phyloP scores from a whole-genome alignment of 352 stramenopile species.

The Phytopythium ostracodes region DNA sequence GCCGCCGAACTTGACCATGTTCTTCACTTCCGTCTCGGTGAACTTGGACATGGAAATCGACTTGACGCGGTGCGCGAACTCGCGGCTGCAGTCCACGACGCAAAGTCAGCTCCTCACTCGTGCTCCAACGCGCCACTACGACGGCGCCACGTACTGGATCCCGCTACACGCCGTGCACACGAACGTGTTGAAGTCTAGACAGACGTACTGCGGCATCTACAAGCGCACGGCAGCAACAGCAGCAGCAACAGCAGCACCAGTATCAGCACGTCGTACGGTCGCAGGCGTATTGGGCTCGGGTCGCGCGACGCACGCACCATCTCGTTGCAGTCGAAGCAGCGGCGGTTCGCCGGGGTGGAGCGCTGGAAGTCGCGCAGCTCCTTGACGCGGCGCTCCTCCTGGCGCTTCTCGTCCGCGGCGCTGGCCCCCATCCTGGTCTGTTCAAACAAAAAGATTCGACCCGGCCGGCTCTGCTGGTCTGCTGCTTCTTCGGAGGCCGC shows the following conservation, averaged over 20 bases:
- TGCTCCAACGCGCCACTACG: not conserved
- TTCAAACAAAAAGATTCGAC: not conserved
- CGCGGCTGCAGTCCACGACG: constrained; percentile 40
- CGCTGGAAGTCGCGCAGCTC: constrained; percentile 87
- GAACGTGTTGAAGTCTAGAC: constrained; percentile 92
- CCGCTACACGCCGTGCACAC: constrained; percentile 93
- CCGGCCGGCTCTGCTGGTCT: not conserved
- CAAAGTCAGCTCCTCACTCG: constrained; percentile 1
- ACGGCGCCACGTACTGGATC: constrained; percentile 77
- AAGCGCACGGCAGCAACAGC: no score
- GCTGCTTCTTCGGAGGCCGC: not conserved
- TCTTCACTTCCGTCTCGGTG: constrained; percentile 88
- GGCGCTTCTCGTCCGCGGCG: constrained; percentile 63
- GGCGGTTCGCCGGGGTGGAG: constrained; percentile 58
- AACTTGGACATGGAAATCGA: constrained; percentile 94
- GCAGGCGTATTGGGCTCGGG: not conserved
- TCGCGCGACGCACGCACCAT: constrained; percentile 48
- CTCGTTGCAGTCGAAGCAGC: constrained; percentile 90
- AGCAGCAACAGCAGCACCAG: no score
- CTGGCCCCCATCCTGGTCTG: constrained; percentile 18
- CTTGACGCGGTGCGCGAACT: constrained; percentile 92
- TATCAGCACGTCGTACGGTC: not conserved
- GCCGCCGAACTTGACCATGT: constrained; percentile 83
- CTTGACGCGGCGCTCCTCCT: constrained; percentile 81
- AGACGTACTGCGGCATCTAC: constrained; percentile 91